Base-by-base conservation (phyloP, 148 eudicot species). In the Linanthus parryae region DNA sequence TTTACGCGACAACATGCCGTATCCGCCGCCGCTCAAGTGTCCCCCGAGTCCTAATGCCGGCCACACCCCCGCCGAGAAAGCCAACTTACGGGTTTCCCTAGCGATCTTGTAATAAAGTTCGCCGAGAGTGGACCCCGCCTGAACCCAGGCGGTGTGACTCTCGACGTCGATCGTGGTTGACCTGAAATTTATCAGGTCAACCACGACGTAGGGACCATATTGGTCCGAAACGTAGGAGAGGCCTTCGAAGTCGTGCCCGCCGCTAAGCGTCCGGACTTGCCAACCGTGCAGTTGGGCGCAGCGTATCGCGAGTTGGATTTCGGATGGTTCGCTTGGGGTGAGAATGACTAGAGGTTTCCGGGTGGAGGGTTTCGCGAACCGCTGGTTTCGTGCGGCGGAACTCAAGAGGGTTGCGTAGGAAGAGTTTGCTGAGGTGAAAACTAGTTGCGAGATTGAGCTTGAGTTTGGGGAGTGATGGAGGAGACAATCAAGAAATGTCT, bases 221-320 rank as follows among this genome's bases (percentile, higher is more conserved):
- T 40, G 9, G 3, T 52, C 43, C 2, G 78, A 73, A 0, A 62
- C 53, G 51, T 64, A 73, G 0, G 78, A 73, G 12, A 73, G 35
- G 34, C 71, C 74, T 36, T 73, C 78, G 3, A 64, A 73, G 49
- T 73, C 74, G 10, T 73, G 78, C 36, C 78, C 78, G 0, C 78
- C 74, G 16, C 78, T 73, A 2, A 70, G 70, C 33, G 64, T 44
- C 30, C 71, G 34, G 48, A 64, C 24, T 42, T 59, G 45, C 21
- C 60, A 16, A 1, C 25, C 28, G 0, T 38, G 52, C 36, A 56
- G n/a, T 38, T 44, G 60, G 0, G 74, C 45, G 29, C 78, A 73
- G n/a, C 40, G 42, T 2, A 73, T 71, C 0, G 70, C 64, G 0
- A 59, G 60, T 26, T 69, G 71, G 48, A 73, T 65, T 2, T 73